A percentile compares a stretch with the other conserved stretches of the same genome.
These are phyloP conservation scores for Cudoniella acicularis DNA, from an alignment of 495 filamentous ascomycete species.

Conservation along the genomic window DNA sequence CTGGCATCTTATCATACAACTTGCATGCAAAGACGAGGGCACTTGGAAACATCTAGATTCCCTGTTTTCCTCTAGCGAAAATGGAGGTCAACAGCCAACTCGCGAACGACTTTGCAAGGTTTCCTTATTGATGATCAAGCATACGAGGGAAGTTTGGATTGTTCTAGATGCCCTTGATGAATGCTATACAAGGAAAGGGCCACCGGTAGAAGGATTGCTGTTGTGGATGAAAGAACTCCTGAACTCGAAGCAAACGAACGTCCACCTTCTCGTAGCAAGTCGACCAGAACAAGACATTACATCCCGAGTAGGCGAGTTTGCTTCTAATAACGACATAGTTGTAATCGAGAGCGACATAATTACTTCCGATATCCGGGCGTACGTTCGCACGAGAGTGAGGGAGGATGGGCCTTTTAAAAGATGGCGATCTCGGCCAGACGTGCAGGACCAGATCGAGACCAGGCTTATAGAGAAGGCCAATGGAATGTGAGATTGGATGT, in stretches of 20 bases:
- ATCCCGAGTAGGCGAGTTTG: slow-evolving; percentile 1
- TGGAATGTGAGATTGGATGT: slow-evolving; percentile 7
- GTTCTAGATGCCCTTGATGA: slow-evolving; percentile 48
- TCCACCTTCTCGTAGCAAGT: slow-evolving; percentile 23
- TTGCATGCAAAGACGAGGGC: not conserved
- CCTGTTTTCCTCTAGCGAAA: slow-evolving; percentile 6
- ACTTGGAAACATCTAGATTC: slow-evolving; percentile 6
- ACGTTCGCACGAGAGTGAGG: slow-evolving; percentile 12
- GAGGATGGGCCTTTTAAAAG: slow-evolving; percentile 2
- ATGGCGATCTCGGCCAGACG: slow-evolving; percentile 9
- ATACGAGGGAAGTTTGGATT: slow-evolving; percentile 32
- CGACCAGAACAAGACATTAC: slow-evolving; percentile 21
- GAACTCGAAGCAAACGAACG: slow-evolving; percentile 24
- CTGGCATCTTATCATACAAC: not conserved
- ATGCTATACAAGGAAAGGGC: slow-evolving; percentile 24
- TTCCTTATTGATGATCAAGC: slow-evolving; percentile 24
- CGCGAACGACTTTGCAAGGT: slow-evolving; percentile 28
- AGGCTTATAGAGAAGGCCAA: not conserved
- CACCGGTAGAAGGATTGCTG: slow-evolving; percentile 30
- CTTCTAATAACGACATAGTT: not conserved
- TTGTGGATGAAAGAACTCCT: slow-evolving; percentile 24
- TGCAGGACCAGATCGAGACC: slow-evolving; percentile 4
- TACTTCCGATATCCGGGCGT: slow-evolving; percentile 18
- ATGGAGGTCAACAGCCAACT: slow-evolving; percentile 26
- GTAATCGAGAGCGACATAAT: not conserved